phyloP scores from a whole-genome alignment of 192 early-diverging fungal species.

The Coemansia sp. region DNA sequence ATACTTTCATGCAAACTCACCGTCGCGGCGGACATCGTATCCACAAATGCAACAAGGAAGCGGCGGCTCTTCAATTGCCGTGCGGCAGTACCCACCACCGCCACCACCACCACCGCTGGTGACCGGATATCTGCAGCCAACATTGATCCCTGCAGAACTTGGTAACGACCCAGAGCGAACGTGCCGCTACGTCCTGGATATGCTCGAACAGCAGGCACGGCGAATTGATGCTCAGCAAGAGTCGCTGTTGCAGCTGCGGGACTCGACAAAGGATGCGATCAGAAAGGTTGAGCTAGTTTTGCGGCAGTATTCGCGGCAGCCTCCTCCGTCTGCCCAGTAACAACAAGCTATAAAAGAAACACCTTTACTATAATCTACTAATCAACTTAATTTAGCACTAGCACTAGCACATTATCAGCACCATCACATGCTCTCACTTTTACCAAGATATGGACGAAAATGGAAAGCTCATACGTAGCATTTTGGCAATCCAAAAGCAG shows the following conservation, averaged over 20 bases:
- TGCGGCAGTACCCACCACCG: conserved; percentile 2
- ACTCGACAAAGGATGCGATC: conserved; percentile 36
- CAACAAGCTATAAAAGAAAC: not conserved
- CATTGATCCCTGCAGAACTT: not conserved
- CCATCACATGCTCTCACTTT: too few species aligned
- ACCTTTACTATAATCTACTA: not conserved
- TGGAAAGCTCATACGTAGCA: too few species aligned
- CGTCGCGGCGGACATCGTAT: conserved; percentile 37
- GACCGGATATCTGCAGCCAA: not conserved
- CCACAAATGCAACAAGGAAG: conserved; percentile 28
- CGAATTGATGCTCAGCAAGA: conserved; percentile 48
- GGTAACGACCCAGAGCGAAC: conserved; percentile 26
- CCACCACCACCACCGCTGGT: not conserved
- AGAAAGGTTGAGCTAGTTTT: conserved; percentile 35
- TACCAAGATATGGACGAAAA: too few species aligned
- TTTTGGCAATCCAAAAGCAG: too few species aligned
- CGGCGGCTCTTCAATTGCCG: not conserved
- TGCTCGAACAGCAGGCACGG: conserved; percentile 32
- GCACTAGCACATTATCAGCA: too few species aligned
- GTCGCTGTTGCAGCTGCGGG: conserved; percentile 18
- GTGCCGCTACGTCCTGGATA: conserved; percentile 36
- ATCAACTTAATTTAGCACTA: not conserved
- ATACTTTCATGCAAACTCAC: conserved; percentile 10
- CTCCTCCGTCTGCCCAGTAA: not conserved
- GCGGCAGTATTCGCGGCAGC: conserved; percentile 19